Percentiles rank a stretch among this genome's conserved stretches.
phyloP scores from a whole-genome alignment of 495 filamentous ascomycete genomes.

The Talaromyces stipitatus region DNA sequence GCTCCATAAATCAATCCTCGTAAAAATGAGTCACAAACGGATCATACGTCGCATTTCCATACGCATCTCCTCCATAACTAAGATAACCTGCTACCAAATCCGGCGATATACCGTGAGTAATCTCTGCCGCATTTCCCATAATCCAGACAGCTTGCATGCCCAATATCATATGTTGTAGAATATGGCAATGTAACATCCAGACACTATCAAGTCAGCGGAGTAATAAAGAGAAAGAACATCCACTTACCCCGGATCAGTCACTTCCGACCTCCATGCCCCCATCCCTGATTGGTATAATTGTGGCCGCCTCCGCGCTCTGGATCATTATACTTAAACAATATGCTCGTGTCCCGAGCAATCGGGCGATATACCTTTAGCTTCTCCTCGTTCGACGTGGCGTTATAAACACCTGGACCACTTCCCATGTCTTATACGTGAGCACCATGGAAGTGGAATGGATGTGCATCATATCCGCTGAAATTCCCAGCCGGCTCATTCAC shows the following conservation, averaged over 20 bases:
- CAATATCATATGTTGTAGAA: constrained; percentile 48
- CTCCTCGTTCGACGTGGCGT: constrained; percentile 43
- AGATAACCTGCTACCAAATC: constrained; percentile 38
- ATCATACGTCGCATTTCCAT: constrained; percentile 36
- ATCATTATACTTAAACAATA: constrained; percentile 41
- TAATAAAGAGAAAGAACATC: background rate
- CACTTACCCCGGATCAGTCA: constrained; percentile 30
- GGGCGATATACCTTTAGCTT: constrained; percentile 34
- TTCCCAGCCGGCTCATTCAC: constrained; percentile 37
- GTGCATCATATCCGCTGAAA: constrained; percentile 43
- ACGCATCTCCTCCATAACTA: constrained; percentile 40
- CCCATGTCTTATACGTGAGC: constrained; percentile 53
- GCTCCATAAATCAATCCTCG: background rate
- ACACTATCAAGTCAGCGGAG: constrained; percentile 21
- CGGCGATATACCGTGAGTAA: constrained; percentile 27
- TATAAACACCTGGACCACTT: constrained; percentile 46
- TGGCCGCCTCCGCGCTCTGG: constrained; percentile 22
- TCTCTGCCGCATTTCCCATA: constrained; percentile 37
- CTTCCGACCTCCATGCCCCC: constrained; percentile 51
- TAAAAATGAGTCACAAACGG: constrained; percentile 17
- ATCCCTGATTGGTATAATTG: constrained; percentile 27
- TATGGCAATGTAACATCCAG: constrained; percentile 61
- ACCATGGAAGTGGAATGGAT: constrained; percentile 56
- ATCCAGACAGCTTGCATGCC: constrained; percentile 49
- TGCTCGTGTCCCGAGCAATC: constrained; percentile 45